Conservation (phyloP, 305 asterid species). For the Fraxinus floribunda region DNA sequence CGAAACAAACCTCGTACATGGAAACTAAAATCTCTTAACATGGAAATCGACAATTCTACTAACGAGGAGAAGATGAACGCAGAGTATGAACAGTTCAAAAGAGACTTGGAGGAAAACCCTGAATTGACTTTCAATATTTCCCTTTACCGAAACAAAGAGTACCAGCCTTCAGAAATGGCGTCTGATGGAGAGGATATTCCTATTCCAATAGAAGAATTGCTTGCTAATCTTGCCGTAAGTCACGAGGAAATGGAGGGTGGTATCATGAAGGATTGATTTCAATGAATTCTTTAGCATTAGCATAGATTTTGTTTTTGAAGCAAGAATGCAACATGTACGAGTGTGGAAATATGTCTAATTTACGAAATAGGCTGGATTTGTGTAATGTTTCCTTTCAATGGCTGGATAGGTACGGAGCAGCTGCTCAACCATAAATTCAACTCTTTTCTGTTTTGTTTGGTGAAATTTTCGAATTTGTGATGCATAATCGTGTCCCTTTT, state of each 20-base stretch:
- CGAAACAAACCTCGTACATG: slow-evolving; percentile 61
- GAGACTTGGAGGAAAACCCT: slow-evolving; percentile 80
- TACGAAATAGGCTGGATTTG: not conserved
- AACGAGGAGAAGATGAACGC: slow-evolving; percentile 51
- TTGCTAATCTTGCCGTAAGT: slow-evolving; percentile 52
- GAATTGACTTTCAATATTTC: slow-evolving; percentile 60
- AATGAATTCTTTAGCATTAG: not conserved
- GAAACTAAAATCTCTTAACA: slow-evolving; percentile 61
- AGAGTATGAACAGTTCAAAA: slow-evolving; percentile 61
- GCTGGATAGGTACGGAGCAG: not conserved
- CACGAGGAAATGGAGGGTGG: slow-evolving; percentile 35
- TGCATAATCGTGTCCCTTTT: not conserved
- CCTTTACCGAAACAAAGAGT: slow-evolving; percentile 54
- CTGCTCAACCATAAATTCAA: not conserved
- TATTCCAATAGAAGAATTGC: slow-evolving; percentile 59
- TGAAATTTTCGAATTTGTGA: not conserved
- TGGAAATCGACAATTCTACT: slow-evolving; percentile 55
- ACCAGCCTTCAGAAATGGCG: slow-evolving; percentile 60
- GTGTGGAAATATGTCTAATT: not conserved
- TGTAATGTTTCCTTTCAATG: not conserved
- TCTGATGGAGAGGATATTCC: slow-evolving; percentile 62
- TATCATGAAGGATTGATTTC: slow-evolving; percentile 36
- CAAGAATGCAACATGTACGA: not conserved
- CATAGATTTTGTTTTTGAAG: not conserved
- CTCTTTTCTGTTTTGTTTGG: not conserved